Evolutionary conservation across 768 basidiomycete genomes (phyloP).

Genomic region (Tulasnella sp.): DNA sequence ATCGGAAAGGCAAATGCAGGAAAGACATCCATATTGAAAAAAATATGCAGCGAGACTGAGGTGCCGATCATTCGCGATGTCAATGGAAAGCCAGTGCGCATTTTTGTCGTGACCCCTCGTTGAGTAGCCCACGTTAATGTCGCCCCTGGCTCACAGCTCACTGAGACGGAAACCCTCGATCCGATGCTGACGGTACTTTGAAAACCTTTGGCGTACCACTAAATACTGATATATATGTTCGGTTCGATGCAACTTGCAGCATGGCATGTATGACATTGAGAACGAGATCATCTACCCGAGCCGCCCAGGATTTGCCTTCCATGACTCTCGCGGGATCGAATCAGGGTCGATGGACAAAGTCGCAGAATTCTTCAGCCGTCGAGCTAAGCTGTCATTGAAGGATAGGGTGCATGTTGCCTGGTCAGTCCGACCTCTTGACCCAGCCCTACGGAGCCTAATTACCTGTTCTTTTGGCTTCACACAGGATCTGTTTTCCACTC

Average conservation of each 20-base stretch:
- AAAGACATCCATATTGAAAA: constrained; percentile 18
- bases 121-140: no score
- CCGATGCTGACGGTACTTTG: neutral
- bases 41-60: constrained; percentile 14
- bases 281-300: constrained; percentile 26
- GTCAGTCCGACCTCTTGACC: constrained; percentile 20
- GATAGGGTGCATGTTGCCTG: constrained; percentile 35
- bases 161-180: neutral
- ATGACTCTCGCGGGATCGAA: constrained; percentile 36
- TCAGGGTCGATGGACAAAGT: constrained; percentile 28
- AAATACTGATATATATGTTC: no score
- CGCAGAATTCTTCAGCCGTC: constrained; percentile 26
- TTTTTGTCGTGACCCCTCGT: neutral
- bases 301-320: constrained; percentile 32
- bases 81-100: neutral
- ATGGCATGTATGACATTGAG: constrained; percentile 31
- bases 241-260: constrained; percentile 19
- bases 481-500: constrained; percentile 34
- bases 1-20: constrained; percentile 19
- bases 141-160: neutral
- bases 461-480: neutral
- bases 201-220: neutral
- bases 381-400: constrained; percentile 9
- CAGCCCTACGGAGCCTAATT: neutral
- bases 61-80: constrained; percentile 4